These are phyloP conservation scores for Diospyros lotus DNA, from an alignment of 148 eudicot genomes.

Conservation along the genomic window DNA sequence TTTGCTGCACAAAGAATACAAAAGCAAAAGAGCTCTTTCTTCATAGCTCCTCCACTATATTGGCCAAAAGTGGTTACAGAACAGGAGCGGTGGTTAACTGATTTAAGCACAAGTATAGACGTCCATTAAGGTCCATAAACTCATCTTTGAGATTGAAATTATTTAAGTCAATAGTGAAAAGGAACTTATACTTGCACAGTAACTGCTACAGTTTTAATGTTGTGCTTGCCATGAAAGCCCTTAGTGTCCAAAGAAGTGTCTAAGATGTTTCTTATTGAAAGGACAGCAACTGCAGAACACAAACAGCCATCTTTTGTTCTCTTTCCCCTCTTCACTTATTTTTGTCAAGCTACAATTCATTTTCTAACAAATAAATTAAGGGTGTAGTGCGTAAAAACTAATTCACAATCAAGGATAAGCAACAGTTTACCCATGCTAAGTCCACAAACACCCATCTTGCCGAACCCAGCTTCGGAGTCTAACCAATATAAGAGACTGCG, in stretches of 20 bases:
- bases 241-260: too few relatives aligned
- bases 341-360: neutral
- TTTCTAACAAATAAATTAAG: neutral
- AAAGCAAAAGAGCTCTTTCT: neutral
- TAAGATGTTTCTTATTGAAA: too few relatives aligned
- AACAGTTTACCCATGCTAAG: slow-evolving; percentile 92
- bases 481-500: slow-evolving; percentile 87
- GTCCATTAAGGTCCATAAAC: slow-evolving; percentile 2
- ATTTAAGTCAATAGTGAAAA: neutral
- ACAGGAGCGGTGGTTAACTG: too few relatives aligned
- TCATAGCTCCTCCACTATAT: too few relatives aligned
- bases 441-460: slow-evolving; percentile 95
- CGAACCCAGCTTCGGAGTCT: slow-evolving; percentile 76
- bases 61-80: too few relatives aligned
- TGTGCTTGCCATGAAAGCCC: neutral
- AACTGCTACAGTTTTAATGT: neutral
- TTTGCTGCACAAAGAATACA: neutral
- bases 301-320: neutral
- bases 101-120: neutral
- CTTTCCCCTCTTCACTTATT: neutral
- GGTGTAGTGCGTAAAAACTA: too few relatives aligned
- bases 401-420: neutral
- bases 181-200: neutral
- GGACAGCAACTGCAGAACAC: too few relatives aligned
- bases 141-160: neutral